phyloP scores from a whole-genome alignment of 306 rosid genomes.

The Crataegus laevigata region DNA sequence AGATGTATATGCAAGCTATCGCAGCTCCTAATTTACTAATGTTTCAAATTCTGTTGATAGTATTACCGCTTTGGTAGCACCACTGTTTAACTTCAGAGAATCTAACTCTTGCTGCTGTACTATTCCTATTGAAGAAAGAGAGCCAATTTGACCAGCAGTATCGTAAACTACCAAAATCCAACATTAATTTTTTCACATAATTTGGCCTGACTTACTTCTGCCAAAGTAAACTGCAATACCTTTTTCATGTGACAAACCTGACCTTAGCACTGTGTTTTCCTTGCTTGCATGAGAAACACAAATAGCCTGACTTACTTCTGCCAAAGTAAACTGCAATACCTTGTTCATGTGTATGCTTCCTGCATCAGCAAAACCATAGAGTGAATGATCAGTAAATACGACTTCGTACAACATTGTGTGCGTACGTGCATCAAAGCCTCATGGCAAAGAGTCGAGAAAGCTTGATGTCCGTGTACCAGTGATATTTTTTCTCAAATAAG shows the following conservation, averaged over 20 bases:
- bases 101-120: background rate
- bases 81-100: background rate
- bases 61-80: too few species aligned
- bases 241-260: constrained; percentile 83
- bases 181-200: background rate
- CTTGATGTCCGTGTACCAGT: constrained; percentile 87
- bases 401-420: constrained; percentile 88
- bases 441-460: constrained; percentile 89
- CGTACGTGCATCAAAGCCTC: constrained; percentile 85
- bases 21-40: background rate
- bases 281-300: constrained; percentile 97
- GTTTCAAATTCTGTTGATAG: background rate
- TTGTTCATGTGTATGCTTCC: constrained; percentile 99
- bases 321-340: constrained; percentile 86
- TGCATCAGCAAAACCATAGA: constrained; percentile 80
- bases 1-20: background rate
- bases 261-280: constrained; percentile 83
- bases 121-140: background rate
- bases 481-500: constrained; percentile 77
- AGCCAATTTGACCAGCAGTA: background rate
- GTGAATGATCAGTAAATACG: constrained; percentile 85
- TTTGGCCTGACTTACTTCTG: too few species aligned
- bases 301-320: constrained; percentile 87
- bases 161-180: background rate
- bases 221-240: too few species aligned